phyloP scores from a whole-genome alignment of 306 rosid species.

The Morella rubra region DNA sequence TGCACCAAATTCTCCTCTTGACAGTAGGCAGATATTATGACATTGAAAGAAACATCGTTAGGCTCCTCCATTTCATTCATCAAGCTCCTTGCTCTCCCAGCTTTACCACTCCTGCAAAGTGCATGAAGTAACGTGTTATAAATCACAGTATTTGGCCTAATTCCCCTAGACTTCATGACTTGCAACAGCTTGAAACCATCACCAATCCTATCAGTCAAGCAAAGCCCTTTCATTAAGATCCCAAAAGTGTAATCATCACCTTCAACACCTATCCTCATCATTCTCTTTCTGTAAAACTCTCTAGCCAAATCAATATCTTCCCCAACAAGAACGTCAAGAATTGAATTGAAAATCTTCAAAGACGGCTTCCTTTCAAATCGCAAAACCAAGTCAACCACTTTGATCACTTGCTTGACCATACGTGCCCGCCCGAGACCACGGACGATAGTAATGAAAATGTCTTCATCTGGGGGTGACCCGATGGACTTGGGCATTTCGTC shows the following conservation, averaged over 20 bases:
- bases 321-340: conserved; percentile 68
- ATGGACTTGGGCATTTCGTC: conserved; percentile 67
- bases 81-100: conserved; percentile 82
- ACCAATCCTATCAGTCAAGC: conserved; percentile 64
- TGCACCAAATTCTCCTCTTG: conserved; percentile 66
- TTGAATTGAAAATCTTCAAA: conserved; percentile 60
- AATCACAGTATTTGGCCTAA: conserved; percentile 53
- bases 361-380: conserved; percentile 47
- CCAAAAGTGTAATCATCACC: conserved; percentile 70
- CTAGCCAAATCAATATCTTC: conserved; percentile 76
- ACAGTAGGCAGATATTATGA: conserved; percentile 63
- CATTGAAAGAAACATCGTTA: conserved; percentile 63
- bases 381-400: conserved; percentile 50
- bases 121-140: conserved; percentile 75
- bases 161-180: conserved; percentile 55
- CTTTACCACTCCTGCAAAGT: conserved; percentile 71
- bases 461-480: conserved; percentile 49
- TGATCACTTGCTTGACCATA: conserved; percentile 47
- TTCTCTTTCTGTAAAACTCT: conserved; percentile 67
- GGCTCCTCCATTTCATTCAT: conserved; percentile 63
- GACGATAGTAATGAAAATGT: conserved; percentile 57
- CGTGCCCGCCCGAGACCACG: conserved; percentile 52
- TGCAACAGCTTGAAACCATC: conserved; percentile 82
- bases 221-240: conserved; percentile 75
- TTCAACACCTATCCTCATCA: conserved; percentile 56